Base-by-base conservation (phyloP, 2,329 filamentous ascomycete genomes). In the Parafenestella ontariensis region DNA sequence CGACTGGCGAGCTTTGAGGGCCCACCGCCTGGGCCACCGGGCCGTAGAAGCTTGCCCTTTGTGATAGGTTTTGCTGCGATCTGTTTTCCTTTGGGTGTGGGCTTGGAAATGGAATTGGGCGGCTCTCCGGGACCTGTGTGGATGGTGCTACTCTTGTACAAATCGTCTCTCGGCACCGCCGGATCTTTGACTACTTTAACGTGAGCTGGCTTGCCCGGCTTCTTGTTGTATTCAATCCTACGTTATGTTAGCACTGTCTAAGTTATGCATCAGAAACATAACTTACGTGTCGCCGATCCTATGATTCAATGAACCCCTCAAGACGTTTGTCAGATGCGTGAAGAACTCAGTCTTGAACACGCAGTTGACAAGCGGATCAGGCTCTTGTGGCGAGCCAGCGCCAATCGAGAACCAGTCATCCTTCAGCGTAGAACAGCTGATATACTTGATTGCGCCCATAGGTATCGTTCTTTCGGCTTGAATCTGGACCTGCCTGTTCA, bases 341-440 rank as follows among this genome's bases (percentile, higher is more conserved):
- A 98, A 96, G 77, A 99, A 88, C 71, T 99, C 95, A 0, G 95
- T 99, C 81, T 99, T 99, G 76, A 99, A 87, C 18, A 97, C 81
- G 71, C 95, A 99, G 78, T 89, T 96, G 69, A 99, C 77, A 20
- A 99, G 82, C n/a, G 95, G 92, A 75, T 99, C 95, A 0, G 95
- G 84, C 73, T 98, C 94, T 71, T 96, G 92, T 8, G 89, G 88
- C 28, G 93, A 93, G n/a, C 91, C 92, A 40, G 96, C 84, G 3
- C 93, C 91, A 31, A 99, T 82, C 1, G 94, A 92, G 76, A 99
- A 97, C 95, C 95, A 99, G 76, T 99, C 95, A 67, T 99, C 95
- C 61, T 91, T 91, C 56, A 90, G 79, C 15, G 85, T 91, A 2
- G 94, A 97, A 5, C 86, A 82, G 67, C 91, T 87, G 62, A 99